Base-by-base conservation (phyloP, 352 stramenopile genomes). In the Pythium coloratum region DNA sequence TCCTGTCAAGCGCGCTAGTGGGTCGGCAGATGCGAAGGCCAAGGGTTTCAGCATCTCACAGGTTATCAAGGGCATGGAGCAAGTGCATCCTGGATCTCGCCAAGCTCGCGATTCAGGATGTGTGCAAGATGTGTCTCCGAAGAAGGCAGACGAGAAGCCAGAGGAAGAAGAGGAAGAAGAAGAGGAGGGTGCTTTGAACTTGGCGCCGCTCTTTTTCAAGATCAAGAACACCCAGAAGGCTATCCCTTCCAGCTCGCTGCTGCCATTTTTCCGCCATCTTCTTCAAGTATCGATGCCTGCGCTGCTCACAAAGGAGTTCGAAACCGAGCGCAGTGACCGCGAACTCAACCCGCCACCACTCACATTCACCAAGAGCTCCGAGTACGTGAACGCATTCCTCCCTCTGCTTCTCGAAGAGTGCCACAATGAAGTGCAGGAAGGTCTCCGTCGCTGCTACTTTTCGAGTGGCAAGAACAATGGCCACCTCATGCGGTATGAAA, bases 191-290 rank as follows among this genome's bases (percentile, higher is more conserved):
- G 71, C 75, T 53, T 58, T 83, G 32, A 82, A 80, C 14, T 84
- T 90, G 30, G 83, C 87, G 10, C 75, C 79, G 8, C 70, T 92
- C 3, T 94, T 94, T 36, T 77, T 91, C 65, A 86, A 88, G 34
- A 95, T 96, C 65, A 94, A 94, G 56, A 82, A 80, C 24, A 92
- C 86, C 18, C 82, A 89, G 55, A 94, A 92, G 38, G 75, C 86
- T 1, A 84, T 92, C 49, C 72, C 82, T 6, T 71, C 74, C 16
- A 91, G 81, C 50, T 94, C 88, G 13, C 46, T 95, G 40, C 68
- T 89, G 28, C 88, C 88, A 46, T 96, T 96, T 75, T 96, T 93
- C 62, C 80, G 87, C 0, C 78, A 95, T 20, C 56, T 96, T 32
- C 65, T 95, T 44, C 84, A 93, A 75, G 67, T 90, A 3, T 88